A percentile compares a stretch with the other conserved stretches of the same genome.
phyloP scores from a whole-genome alignment of 192 early-diverging fungal species.

The Coemansia sp. region DNA sequence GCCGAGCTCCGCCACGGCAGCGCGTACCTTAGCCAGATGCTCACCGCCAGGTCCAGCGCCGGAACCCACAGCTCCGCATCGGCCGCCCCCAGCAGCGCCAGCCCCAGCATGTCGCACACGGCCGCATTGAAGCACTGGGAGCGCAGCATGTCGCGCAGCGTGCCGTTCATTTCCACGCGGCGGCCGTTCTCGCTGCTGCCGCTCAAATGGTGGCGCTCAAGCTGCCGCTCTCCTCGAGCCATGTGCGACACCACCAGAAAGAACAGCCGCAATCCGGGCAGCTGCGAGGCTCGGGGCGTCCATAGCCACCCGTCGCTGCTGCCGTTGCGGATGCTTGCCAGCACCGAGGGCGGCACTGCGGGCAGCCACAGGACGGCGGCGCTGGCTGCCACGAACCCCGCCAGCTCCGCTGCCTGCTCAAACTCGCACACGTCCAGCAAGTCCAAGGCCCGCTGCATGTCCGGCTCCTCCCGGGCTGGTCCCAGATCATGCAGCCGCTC shows the following conservation, averaged over 20 bases:
- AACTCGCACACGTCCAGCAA: slow-evolving; percentile 33
- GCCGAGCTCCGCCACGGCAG: slow-evolving; percentile 40
- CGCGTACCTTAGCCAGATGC: slow-evolving; percentile 36
- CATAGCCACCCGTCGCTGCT: slow-evolving; percentile 20
- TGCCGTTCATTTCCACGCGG: slow-evolving; percentile 35
- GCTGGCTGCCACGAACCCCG: slow-evolving; percentile 26
- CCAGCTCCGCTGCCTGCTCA: slow-evolving; percentile 21
- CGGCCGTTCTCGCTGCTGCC: slow-evolving; percentile 13
- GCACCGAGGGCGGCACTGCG: not conserved
- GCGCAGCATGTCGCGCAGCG: slow-evolving; percentile 32
- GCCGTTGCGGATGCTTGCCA: too few relatives aligned
- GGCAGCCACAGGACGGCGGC: slow-evolving; percentile 41
- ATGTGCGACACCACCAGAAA: slow-evolving; percentile 24
- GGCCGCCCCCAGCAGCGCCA: slow-evolving; percentile 17
- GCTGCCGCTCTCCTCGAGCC: slow-evolving; percentile 41
- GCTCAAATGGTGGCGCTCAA: slow-evolving; percentile 38
- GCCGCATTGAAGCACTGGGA: slow-evolving; percentile 12
- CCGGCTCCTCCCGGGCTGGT: slow-evolving; percentile 11
- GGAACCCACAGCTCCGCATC: slow-evolving; percentile 43
- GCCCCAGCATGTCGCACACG: slow-evolving; percentile 20
- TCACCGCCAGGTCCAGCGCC: slow-evolving; percentile 23
- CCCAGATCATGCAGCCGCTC: slow-evolving; percentile 35
- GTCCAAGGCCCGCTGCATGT: slow-evolving; percentile 10
- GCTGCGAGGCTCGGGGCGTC: slow-evolving; percentile 29
- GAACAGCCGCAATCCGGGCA: slow-evolving; percentile 32